Evolutionary conservation across 2,329 filamentous ascomycete genomes (phyloP).

Genomic region (Rhynchosporium secalis): DNA sequence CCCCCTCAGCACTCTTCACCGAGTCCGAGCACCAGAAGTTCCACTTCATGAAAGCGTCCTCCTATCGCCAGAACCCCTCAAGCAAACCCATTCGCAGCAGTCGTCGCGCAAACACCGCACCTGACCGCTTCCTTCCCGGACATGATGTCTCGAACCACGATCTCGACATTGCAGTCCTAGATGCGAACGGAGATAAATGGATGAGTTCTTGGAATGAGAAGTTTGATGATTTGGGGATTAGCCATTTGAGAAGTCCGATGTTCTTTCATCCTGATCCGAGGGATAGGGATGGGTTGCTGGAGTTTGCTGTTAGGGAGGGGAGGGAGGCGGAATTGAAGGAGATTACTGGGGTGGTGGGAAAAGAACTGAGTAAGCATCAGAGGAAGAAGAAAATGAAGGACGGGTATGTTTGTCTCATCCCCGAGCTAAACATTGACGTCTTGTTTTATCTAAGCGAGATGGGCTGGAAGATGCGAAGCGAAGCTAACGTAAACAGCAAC

Average conservation of each 20-base stretch:
- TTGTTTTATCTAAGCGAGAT: background rate
- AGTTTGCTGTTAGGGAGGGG: slow-evolving; percentile 62
- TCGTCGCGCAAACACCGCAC: slow-evolving; percentile 41
- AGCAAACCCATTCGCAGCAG: slow-evolving; percentile 40
- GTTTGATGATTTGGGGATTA: slow-evolving; percentile 69
- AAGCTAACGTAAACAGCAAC: background rate
- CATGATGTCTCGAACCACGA: slow-evolving; percentile 22
- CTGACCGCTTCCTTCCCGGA: slow-evolving; percentile 35
- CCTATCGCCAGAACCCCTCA: slow-evolving; percentile 22
- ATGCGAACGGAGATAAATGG: slow-evolving; percentile 64
- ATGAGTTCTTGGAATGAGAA: slow-evolving; percentile 69
- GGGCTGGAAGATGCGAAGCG: slow-evolving; percentile 3
- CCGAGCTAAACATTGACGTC: background rate
- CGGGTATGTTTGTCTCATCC: slow-evolving; percentile 44
- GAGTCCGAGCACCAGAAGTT: slow-evolving; percentile 80
- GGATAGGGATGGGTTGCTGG: slow-evolving; percentile 72
- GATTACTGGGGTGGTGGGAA: slow-evolving; percentile 73
- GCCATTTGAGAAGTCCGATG: slow-evolving; percentile 75
- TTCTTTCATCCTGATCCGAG: slow-evolving; percentile 79
- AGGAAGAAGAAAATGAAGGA: slow-evolving; percentile 59
- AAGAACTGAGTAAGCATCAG: slow-evolving; percentile 76
- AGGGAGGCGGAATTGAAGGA: slow-evolving; percentile 64
- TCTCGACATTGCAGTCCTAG: slow-evolving; percentile 60
- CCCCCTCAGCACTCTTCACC: slow-evolving; percentile 77
- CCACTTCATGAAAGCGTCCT: slow-evolving; percentile 62